Conservation (phyloP, 768 basidiomycete species). For the Chalciporus sphaerocephalus region DNA sequence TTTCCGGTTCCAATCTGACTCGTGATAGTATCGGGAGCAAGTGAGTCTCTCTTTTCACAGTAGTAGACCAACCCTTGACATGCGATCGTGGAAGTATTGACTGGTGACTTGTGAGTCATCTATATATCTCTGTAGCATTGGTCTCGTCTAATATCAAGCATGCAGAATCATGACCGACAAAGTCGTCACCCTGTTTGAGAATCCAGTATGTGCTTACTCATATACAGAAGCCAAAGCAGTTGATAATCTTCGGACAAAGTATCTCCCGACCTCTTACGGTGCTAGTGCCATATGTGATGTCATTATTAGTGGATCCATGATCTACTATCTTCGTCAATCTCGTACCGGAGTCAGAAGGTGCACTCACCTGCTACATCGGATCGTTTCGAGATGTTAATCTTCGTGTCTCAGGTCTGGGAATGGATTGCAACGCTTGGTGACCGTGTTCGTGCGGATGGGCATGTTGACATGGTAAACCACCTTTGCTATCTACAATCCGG, state of each 20-base stretch:
- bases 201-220: not conserved
- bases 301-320: constrained; percentile 3
- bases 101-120: not conserved
- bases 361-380: too few species aligned
- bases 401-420: not conserved
- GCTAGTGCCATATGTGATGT: constrained; percentile 1
- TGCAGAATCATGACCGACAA: not conserved
- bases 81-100: not conserved
- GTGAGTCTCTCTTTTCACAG: not conserved
- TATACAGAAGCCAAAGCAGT: too few species aligned
- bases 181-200: not conserved
- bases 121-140: too few species aligned
- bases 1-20: not conserved
- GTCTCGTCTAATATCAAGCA: not conserved
- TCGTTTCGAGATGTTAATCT: too few species aligned
- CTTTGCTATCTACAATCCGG: not conserved
- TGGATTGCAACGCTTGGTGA: not conserved
- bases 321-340: constrained; percentile 3
- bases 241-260: not conserved
- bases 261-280: not conserved
- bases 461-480: not conserved
- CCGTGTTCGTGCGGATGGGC: not conserved
- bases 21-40: not conserved
- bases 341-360: constrained; percentile 5
- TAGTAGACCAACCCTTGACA: not conserved